Evolutionary conservation across 139 green algal genomes (phyloP).

Genomic region (Yamagishiella unicocca): DNA sequence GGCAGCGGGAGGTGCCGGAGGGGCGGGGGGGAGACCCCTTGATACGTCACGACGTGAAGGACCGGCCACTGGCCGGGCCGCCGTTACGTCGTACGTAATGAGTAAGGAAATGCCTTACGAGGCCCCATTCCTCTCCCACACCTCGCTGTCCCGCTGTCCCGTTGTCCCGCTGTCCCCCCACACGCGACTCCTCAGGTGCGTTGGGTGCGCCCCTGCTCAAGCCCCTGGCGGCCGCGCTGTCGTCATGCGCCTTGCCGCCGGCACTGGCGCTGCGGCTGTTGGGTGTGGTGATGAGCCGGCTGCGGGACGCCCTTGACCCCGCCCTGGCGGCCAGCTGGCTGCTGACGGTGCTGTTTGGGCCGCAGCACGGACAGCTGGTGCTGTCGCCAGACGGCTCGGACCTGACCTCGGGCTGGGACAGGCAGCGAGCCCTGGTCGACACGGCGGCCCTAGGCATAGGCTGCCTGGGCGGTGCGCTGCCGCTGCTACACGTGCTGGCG

Average conservation of each 20-base stretch:
- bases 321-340: slow-evolving; percentile 44
- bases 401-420: neutral
- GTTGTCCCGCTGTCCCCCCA: no score
- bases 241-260: neutral
- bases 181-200: neutral
- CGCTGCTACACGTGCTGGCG: slow-evolving; percentile 41
- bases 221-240: slow-evolving; percentile 11
- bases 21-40: no score
- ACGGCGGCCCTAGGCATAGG: neutral
- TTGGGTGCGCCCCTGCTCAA: slow-evolving; percentile 26
- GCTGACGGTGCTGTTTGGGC: slow-evolving; percentile 39
- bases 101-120: no score
- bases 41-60: no score
- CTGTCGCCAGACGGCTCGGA: neutral
- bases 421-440: slow-evolving; percentile 37
- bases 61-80: no score
- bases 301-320: slow-evolving; percentile 16
- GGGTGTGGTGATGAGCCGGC: slow-evolving; percentile 25
- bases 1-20: no score
- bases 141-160: no score
- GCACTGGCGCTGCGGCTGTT: slow-evolving; percentile 30
- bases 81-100: no score
- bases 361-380: slow-evolving; percentile 13
- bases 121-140: no score
- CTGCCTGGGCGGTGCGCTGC: neutral